Evolutionary conservation across 2,329 filamentous ascomycete species (phyloP), one percentile per base, ranked within the genome.

Genomic region (Periglandula ipomoeae): DNA sequence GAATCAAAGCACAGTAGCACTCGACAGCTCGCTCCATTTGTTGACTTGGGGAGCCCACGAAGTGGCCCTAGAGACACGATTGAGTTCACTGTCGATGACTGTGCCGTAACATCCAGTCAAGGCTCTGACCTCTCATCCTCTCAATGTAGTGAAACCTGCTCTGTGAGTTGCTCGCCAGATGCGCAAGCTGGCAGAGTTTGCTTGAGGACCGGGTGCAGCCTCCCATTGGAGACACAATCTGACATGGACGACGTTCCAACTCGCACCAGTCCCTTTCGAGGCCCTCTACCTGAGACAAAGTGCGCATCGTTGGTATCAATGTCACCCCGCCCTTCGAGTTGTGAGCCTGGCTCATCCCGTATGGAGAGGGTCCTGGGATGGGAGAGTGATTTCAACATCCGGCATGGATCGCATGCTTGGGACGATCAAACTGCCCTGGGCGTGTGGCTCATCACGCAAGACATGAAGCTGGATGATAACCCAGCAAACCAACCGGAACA

Each of bases 31-130:
- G 60, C 57, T 17, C 53, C 61, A 11, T 56, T 59, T 5, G 56
- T 60, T 27, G 61, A 66, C 19, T 49, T 58, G 38, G 53, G 56
- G 1, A 52, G 62, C 15, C 62, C 64, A 8, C 61, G 63, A 9
- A 62, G 63, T 44, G 73, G 73, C 1, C 73, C 73, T 17, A 64
- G 74, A 52, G 73, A 77, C 56, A 66, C 65, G n/a, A 67, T 76
- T 37, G 72, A 76, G 52, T 76, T 75, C 47, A 54, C 55, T n/a
- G 56, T 63, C 38, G 23, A 55, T 44, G 26, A 48, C 20, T 50
- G 30, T 34, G 41, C 30, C 23, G 40, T 47, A 22, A 9, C 35
- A 11, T 35, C 34, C 20, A n/a, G 17, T 43, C 40, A 48, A 26
- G 32, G 13, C 27, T 43, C 49, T 10, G 17, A 46, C 15, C 9